phyloP scores from a whole-genome alignment of 1,284 basidiomycete species.

The Cryptococcus hybrid region DNA sequence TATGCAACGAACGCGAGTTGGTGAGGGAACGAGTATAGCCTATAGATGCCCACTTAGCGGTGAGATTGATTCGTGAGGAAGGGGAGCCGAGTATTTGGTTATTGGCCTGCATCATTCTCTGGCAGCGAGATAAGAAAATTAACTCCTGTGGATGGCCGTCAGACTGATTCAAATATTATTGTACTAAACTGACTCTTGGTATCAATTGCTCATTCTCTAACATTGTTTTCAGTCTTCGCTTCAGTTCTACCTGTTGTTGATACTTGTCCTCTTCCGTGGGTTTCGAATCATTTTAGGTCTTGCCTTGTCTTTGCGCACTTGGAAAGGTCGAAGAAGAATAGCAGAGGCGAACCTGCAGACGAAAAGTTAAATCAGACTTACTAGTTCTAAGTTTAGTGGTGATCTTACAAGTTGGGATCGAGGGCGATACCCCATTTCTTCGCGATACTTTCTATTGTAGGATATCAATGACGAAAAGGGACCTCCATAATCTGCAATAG shows the following conservation, averaged over 20 bases:
- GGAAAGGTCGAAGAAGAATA: constrained; percentile 47
- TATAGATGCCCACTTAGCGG: constrained; percentile 58
- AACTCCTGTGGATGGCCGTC: constrained; percentile 59
- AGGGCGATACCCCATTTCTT: constrained; percentile 71
- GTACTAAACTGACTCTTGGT: constrained; percentile 43
- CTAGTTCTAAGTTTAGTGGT: not conserved
- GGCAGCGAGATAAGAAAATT: constrained; percentile 77
- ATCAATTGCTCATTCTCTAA: constrained; percentile 55
- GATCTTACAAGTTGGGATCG: constrained; percentile 62
- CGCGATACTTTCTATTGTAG: constrained; percentile 62
- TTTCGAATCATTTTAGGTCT: constrained; percentile 10
- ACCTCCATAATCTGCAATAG: constrained; percentile 76
- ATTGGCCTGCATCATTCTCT: constrained; percentile 62
- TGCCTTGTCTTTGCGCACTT: constrained; percentile 24
- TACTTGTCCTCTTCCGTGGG: constrained; percentile 21
- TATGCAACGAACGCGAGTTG: constrained; percentile 51
- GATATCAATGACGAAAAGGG: constrained; percentile 69
- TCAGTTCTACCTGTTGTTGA: constrained; percentile 53
- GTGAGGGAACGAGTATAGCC: constrained; percentile 56
- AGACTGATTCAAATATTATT: not conserved
- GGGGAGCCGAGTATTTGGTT: constrained; percentile 71
- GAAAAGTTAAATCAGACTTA: not conserved
- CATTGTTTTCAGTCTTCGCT: constrained; percentile 52
- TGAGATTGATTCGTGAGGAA: constrained; percentile 82
- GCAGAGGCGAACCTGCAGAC: constrained; percentile 46